Evolutionary conservation across 805 yeast genomes (phyloP), one percentile per base, ranked within the genome.

Genomic region (Teunomyces pallodes): DNA sequence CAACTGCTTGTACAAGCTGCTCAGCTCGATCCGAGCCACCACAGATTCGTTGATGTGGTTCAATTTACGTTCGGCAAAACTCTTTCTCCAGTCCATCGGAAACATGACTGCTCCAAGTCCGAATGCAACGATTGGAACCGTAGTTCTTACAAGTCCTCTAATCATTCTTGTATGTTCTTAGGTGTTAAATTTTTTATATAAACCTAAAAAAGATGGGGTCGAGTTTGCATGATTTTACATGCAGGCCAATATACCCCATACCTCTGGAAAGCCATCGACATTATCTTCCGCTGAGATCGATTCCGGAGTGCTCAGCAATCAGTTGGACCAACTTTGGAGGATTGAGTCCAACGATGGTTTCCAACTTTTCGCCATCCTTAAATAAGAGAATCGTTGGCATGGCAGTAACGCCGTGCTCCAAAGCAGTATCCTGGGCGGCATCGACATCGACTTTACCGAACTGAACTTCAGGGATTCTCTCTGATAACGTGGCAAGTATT

Each of bases 371-470:
- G 20, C 89, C 89, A 43, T 81, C 72, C 61, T 83, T 81, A 65
- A 81, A 80, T 29, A 83, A 66, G 17, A 84, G 58, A 50, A 84
- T 82, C 2, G 92, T 87, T 41, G 94, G 94, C 90, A 86, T 84
- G 32, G 92, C 90, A 20, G 80, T 70, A 44, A 86, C 72, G 9
- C 80, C 84, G 59, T 81, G 80, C 49, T 79, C 82, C 47, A 62
- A 67, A 8, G 90, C 88, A 45, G 85, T 67, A 36, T 82, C 88
- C 13, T 67, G 70, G 27, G 77, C 76, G 35, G 75, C 71, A 61
- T 86, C 94, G 42, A 86, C 90, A 55, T 87, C 90, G 30, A 86
- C 82, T 59, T 86, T 83, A 55, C 78, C 80, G 57, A 86, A 87
- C 46, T 75, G 75, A 1, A 82, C 87, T 48, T 74, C 75, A 9